Percentiles rank a stretch among this genome's conserved stretches.
phyloP scores from a whole-genome alignment of 2,329 filamentous ascomycete species.

The Penicillium sp. region DNA sequence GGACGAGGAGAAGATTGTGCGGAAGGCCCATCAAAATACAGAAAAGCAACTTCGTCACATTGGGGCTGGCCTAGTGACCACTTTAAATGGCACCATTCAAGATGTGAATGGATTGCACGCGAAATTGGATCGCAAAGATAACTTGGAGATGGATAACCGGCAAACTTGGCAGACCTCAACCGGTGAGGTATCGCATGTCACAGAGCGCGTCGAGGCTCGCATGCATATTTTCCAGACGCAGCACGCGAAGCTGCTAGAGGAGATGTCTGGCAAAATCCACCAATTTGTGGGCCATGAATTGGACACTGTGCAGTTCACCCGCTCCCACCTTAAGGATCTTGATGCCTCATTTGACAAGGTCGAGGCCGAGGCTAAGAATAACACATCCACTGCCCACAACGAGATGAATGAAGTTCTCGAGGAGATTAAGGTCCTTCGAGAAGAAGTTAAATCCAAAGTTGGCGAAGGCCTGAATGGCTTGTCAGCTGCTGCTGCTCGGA shows the following conservation, averaged over 20 bases:
- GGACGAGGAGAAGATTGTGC: slow-evolving; percentile 67
- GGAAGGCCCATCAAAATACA: slow-evolving; percentile 76
- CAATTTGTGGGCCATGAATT: slow-evolving; percentile 68
- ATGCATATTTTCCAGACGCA: slow-evolving; percentile 63
- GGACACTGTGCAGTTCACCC: slow-evolving; percentile 59
- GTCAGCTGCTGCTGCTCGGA: slow-evolving; percentile 73
- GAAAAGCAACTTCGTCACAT: slow-evolving; percentile 67
- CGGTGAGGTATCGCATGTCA: slow-evolving; percentile 65
- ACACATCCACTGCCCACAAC: slow-evolving; percentile 53
- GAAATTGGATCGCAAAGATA: slow-evolving; percentile 76
- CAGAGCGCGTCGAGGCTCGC: slow-evolving; percentile 64
- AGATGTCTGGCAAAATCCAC: slow-evolving; percentile 63
- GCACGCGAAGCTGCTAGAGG: slow-evolving; percentile 62
- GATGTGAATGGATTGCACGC: slow-evolving; percentile 75
- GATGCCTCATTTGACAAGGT: slow-evolving; percentile 59
- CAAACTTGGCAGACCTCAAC: slow-evolving; percentile 70
- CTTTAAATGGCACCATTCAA: slow-evolving; percentile 64
- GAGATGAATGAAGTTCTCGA: slow-evolving; percentile 86
- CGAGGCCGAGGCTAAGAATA: slow-evolving; percentile 54
- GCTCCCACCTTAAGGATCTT: slow-evolving; percentile 62
- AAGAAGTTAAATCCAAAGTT: slow-evolving; percentile 77
- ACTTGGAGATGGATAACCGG: slow-evolving; percentile 71
- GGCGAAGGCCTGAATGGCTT: slow-evolving; percentile 76
- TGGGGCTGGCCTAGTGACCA: slow-evolving; percentile 67
- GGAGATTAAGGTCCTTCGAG: slow-evolving; percentile 80